Percentiles rank a stretch among this genome's conserved stretches.
These are phyloP conservation scores for Scytalidium sp. DNA, from an alignment of 2,329 filamentous ascomycete genomes.

Conservation along the genomic window DNA sequence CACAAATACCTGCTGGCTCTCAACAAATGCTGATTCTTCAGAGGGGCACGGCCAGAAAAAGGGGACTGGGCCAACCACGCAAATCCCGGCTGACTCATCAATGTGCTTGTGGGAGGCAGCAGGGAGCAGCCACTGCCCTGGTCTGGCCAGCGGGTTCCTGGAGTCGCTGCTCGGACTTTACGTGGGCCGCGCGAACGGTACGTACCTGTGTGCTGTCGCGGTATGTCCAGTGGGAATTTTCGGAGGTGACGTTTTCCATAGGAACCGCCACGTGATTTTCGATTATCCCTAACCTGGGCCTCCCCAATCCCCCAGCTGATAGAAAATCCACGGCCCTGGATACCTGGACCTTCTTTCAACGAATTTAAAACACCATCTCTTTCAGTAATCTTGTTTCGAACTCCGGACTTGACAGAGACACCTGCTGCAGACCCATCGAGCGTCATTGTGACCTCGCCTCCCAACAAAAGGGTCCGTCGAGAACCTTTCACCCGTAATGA, in stretches of 20 bases:
- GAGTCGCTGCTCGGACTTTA: not conserved
- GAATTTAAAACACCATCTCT: not conserved
- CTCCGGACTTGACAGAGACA: not conserved
- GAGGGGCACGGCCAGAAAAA: too few species aligned
- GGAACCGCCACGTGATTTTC: not conserved
- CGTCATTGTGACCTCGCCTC: not conserved
- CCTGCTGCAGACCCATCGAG: not conserved
- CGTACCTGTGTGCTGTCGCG: not conserved
- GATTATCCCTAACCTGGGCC: not conserved
- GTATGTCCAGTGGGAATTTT: not conserved
- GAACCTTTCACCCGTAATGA: slow-evolving; percentile 21
- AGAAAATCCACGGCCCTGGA: not conserved
- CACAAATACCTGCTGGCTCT: too few species aligned
- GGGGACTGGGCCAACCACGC: not conserved
- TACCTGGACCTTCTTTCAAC: not conserved
- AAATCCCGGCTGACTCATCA: not conserved
- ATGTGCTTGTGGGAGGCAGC: not conserved
- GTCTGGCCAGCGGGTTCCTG: not conserved
- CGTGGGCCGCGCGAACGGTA: not conserved
- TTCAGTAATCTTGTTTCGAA: not conserved
- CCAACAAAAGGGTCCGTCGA: not conserved
- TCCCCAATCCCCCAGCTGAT: not conserved
- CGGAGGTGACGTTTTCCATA: not conserved
- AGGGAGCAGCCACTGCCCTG: not conserved
- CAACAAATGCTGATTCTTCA: too few species aligned